Evolutionary conservation across 495 filamentous ascomycete species (phyloP), one percentile per base, ranked within the genome.

Genomic region (Pseudoneurospora amorphoporcata): DNA sequence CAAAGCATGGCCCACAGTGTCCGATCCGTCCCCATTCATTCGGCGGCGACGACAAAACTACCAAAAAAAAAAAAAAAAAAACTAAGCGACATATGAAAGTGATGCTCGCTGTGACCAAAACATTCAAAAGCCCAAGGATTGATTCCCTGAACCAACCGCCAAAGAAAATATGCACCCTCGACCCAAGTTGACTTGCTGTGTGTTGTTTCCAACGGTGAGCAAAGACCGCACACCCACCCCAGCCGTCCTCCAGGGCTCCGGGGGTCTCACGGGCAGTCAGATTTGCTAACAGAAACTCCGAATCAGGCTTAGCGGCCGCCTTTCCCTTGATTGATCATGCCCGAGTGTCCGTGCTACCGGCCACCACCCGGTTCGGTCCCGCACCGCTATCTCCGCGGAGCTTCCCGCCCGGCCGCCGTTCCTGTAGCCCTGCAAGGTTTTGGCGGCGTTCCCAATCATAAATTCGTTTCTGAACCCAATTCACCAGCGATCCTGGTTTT

Each of bases 241-340:
- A 76, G 69, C 39, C 65, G 38, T 69, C 37, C 0, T 23, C 23
- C 23, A 23, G 23, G 23, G 23, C 37, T 29, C 32, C 40, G 32
- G 35, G 17, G 29, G 3, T 16, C 17, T 39, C 45, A 23, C 39
- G 42, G 70, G 68, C 75, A 23, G 76, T 77, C 77, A 77, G 77
- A 78, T 77, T 79, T 78, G 75, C 74, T 79, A 79, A 79, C n/a
- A 71, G 75, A 76, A 79, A 79, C 70, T 75, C 76, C 70, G 47
- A 35, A 78, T 37, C 2, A 10, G 73, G 76, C 6, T 45, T 76
- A 72, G 73, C 73, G 73, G 23, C 71, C 69, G 71, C 47, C 1
- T 32, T 61, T 45, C 16, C 42, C 42, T n/a, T 17, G 16, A 17
- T n/a, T 42, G 4, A 42, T 14, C 23, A 14, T 61, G 53, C 17